Evolutionary conservation across 2,329 filamentous ascomycete genomes (phyloP), one percentile per base, ranked within the genome.

Genomic region (Cryphonectria carpinicola): DNA sequence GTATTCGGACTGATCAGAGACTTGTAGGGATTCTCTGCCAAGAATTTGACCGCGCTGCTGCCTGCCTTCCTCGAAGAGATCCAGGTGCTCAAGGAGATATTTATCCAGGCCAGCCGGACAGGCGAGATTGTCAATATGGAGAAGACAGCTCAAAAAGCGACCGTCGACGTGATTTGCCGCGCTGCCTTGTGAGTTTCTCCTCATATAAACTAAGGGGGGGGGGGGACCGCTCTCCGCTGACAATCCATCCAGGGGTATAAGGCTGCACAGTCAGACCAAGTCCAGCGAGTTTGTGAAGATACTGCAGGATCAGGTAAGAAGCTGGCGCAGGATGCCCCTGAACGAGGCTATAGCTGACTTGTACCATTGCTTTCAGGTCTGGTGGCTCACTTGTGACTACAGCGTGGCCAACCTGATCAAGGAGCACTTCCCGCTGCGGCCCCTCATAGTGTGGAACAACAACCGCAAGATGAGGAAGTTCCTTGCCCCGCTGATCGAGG

Each of bases 31-130:
- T 62, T 67, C 35, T 78, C 79, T 0, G 74, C 75, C 13, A 78
- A 75, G 68, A 81, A 83, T 69, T 67, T 83, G 41, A 75, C 80
- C 62, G 77, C 78, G 0, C 70, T 82, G 32, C 75, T 80, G 1
- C 80, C 80, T 2, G 73, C 14, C 66, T 75, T 56, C 54, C 65
- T 73, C 19, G 71, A 72, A 22, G 71, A 72, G 46, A 72, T 72
- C 25, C 62, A 70, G 56, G 65, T 72, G 35, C 67, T 72, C 37
- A 67, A 69, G 56, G 68, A 70, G 4, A 62, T 62, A 37, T 39
- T 70, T 13, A 35, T 39, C 14, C 41, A 63, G 35, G 58, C 64
- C 28, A 69, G 68, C 49, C 22, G 39, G 10, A 60, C 35, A n/a
- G 56, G 46, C 14, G 35, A 70, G 28, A 49, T 70, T 3, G 19